These are phyloP conservation scores for Ustilago hordei DNA, from an alignment of 1,284 basidiomycete species.

Conservation along the genomic window DNA sequence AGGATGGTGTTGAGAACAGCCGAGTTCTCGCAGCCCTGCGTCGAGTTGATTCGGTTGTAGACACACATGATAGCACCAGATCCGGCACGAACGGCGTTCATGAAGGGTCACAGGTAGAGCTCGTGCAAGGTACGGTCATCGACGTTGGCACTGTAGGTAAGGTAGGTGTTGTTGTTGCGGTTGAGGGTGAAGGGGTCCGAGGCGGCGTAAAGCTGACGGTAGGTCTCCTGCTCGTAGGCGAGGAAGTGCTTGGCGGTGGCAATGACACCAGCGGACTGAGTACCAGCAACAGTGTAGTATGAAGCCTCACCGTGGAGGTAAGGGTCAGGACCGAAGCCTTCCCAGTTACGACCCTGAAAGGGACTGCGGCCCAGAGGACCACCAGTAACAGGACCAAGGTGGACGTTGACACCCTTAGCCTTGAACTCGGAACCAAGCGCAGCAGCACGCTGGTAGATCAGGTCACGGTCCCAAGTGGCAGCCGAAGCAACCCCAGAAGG, in stretches of 20 bases:
- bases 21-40: constrained; percentile 26
- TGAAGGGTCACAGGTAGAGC: constrained; percentile 52
- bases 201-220: constrained; percentile 33
- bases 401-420: constrained; percentile 45
- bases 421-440: constrained; percentile 46
- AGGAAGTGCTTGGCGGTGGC: constrained; percentile 50
- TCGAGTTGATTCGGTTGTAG: constrained; percentile 31
- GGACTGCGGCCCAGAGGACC: constrained; percentile 46
- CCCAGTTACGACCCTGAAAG: constrained; percentile 46
- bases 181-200: constrained; percentile 49
- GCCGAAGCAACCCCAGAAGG: constrained; percentile 45
- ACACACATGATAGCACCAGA: constrained; percentile 43
- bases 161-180: constrained; percentile 50
- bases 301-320: constrained; percentile 45
- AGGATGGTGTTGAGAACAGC: constrained; percentile 46
- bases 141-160: constrained; percentile 69
- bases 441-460: constrained; percentile 35
- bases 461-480: constrained; percentile 47
- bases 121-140: constrained; percentile 49
- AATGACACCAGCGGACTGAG: constrained; percentile 41
- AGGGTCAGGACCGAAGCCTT: constrained; percentile 45
- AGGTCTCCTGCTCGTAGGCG: constrained; percentile 49
- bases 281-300: constrained; percentile 42
- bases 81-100: constrained; percentile 46
- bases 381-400: constrained; percentile 67